Evolutionary conservation across 1,284 basidiomycete species (phyloP).

Genomic region (Coniophora puteana): DNA sequence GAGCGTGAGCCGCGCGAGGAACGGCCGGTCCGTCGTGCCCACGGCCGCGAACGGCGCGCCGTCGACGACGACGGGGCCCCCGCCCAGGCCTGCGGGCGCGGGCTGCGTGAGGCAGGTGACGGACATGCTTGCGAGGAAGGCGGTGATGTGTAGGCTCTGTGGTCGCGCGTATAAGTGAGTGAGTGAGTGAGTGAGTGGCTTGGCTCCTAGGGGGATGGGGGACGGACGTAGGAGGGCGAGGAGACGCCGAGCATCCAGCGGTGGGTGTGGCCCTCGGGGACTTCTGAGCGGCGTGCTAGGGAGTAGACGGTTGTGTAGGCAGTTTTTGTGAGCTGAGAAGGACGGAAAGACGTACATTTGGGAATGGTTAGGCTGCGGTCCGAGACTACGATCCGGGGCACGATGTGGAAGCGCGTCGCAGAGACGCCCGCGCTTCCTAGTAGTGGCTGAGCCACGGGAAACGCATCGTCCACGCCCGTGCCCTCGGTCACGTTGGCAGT

Average conservation of each 20-base stretch:
- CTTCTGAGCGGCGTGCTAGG: constrained; percentile 40
- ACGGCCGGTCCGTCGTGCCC: constrained; percentile 54
- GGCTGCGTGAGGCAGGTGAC: constrained; percentile 43
- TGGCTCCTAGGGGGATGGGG: constrained; percentile 1
- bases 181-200: not conserved
- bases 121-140: constrained; percentile 46
- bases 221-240: constrained; percentile 66
- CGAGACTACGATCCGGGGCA: constrained; percentile 54
- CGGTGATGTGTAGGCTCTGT: constrained; percentile 52
- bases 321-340: not conserved
- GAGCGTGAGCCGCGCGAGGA: constrained; percentile 60
- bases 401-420: constrained; percentile 62
- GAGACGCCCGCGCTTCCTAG: constrained; percentile 19
- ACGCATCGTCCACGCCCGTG: constrained; percentile 2
- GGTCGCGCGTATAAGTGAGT: constrained; percentile 14
- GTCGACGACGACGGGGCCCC: constrained; percentile 31
- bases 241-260: constrained; percentile 70
- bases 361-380: constrained; percentile 64
- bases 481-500: constrained; percentile 3
- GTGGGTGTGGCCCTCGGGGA: constrained; percentile 43
- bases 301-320: constrained; percentile 4
- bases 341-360: constrained; percentile 37
- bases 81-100: constrained; percentile 29
- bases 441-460: too few relatives aligned
- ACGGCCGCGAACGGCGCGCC: constrained; percentile 57